These are phyloP conservation scores for Pleurotus tuber-regium DNA, from an alignment of 768 basidiomycete species.

Conservation along the genomic window DNA sequence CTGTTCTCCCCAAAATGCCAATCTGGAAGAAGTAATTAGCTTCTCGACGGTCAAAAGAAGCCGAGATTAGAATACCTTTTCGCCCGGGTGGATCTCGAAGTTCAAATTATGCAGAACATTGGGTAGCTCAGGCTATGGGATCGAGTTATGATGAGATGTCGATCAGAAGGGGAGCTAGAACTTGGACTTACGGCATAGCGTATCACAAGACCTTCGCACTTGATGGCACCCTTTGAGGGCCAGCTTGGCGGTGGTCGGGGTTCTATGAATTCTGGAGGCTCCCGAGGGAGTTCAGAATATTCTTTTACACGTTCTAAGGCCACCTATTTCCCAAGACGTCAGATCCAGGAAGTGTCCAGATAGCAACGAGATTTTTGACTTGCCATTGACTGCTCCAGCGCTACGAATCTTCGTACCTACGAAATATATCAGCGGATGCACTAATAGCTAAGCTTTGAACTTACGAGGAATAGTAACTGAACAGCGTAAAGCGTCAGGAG, in stretches of 20 bases:
- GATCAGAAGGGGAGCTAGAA: not conserved
- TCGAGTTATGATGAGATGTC: not conserved
- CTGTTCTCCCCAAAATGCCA: slow-evolving; percentile 71
- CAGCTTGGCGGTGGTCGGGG: slow-evolving; percentile 79
- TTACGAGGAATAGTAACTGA: slow-evolving; percentile 57
- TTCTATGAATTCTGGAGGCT: slow-evolving; percentile 83
- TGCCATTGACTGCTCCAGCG: slow-evolving; percentile 92
- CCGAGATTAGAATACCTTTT: slow-evolving; percentile 56
- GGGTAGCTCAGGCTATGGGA: slow-evolving; percentile 73
- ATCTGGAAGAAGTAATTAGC: slow-evolving; percentile 29
- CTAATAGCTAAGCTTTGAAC: slow-evolving; percentile 10
- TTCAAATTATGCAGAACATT: slow-evolving; percentile 78
- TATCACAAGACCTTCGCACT: slow-evolving; percentile 73
- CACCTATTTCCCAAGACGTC: slow-evolving; percentile 48
- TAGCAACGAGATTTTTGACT: slow-evolving; percentile 12
- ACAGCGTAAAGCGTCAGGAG: not conserved
- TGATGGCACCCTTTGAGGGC: slow-evolving; percentile 70
- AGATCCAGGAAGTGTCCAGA: not conserved
- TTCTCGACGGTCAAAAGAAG: not conserved
- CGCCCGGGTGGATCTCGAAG: slow-evolving; percentile 70
- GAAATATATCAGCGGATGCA: slow-evolving; percentile 1
- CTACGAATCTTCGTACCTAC: slow-evolving; percentile 78
- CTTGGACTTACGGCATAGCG: slow-evolving; percentile 63
- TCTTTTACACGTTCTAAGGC: slow-evolving; percentile 90
- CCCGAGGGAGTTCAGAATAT: slow-evolving; percentile 75